These are phyloP conservation scores for Phytophthora melonis DNA, from an alignment of 352 stramenopile species.

Conservation along the genomic window DNA sequence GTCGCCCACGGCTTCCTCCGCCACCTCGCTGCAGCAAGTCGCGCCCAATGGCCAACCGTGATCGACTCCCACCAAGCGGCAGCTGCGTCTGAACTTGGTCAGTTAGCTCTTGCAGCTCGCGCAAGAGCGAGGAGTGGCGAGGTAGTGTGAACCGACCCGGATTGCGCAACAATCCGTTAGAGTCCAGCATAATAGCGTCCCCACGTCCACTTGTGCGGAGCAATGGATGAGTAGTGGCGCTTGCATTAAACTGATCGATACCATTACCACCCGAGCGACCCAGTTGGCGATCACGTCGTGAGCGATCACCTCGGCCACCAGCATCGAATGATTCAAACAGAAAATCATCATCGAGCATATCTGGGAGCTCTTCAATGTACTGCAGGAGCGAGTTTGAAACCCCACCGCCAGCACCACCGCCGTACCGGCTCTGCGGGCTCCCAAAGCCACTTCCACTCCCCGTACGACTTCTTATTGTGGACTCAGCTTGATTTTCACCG, in stretches of 20 bases:
- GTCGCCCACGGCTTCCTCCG: slow-evolving; percentile 51
- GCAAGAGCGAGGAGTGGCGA: slow-evolving; percentile 76
- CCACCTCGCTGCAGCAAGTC: slow-evolving; percentile 54
- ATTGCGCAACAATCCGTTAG: slow-evolving; percentile 38
- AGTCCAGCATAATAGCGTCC: slow-evolving; percentile 43
- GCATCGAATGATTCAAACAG: slow-evolving; percentile 69
- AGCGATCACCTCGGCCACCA: slow-evolving; percentile 40
- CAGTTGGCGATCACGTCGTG: slow-evolving; percentile 46
- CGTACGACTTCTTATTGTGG: slow-evolving; percentile 9
- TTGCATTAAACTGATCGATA: slow-evolving; percentile 23
- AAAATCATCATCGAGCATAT: slow-evolving; percentile 62
- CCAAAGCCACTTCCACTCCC: slow-evolving; percentile 17
- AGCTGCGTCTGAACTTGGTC: slow-evolving; percentile 83
- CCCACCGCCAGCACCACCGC: slow-evolving; percentile 22
- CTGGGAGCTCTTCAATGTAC: slow-evolving; percentile 69
- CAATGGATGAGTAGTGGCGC: slow-evolving; percentile 46
- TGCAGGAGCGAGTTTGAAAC: slow-evolving; percentile 54
- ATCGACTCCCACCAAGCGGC: slow-evolving; percentile 39
- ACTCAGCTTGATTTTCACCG: slow-evolving; percentile 6
- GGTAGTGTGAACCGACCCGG: slow-evolving; percentile 54
- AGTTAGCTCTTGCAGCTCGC: slow-evolving; percentile 78
- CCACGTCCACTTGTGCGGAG: slow-evolving; percentile 50
- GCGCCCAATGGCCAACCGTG: slow-evolving; percentile 46
- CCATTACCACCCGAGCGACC: slow-evolving; percentile 25
- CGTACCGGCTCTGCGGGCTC: slow-evolving; percentile 22